These are phyloP conservation scores for Eimeria tenella DNA, from an alignment of 169 alveolate species.

Conservation along the genomic window DNA sequence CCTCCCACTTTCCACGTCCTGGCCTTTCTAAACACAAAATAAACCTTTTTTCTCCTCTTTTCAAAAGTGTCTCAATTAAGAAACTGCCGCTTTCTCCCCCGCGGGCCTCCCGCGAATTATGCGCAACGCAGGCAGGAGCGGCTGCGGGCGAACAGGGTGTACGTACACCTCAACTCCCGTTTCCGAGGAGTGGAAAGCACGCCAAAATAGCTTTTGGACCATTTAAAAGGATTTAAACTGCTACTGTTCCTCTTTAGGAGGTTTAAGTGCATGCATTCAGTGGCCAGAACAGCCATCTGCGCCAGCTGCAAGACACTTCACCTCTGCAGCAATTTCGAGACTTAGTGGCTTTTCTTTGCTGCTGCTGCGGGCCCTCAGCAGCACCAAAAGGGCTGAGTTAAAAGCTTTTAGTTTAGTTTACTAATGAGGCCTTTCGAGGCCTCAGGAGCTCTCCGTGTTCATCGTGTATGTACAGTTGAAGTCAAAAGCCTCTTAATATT, in stretches of 20 bases:
- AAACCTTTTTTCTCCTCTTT: slow-evolving; percentile 92
- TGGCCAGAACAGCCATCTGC: too few relatives aligned
- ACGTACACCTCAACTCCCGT: too few relatives aligned
- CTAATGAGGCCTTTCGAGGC: neutral
- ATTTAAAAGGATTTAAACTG: neutral
- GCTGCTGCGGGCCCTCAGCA: neutral
- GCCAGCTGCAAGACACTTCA: too few relatives aligned
- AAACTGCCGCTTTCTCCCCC: slow-evolving; percentile 93
- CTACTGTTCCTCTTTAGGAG: neutral
- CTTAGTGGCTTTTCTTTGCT: neutral
- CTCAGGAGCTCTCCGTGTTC: neutral
- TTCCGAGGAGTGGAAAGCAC: too few relatives aligned
- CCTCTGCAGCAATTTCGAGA: neutral
- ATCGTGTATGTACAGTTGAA: too few relatives aligned
- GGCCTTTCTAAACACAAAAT: slow-evolving; percentile 72
- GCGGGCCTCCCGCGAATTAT: slow-evolving; percentile 90
- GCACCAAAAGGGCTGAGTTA: neutral
- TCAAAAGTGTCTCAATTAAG: slow-evolving; percentile 92
- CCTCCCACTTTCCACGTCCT: neutral
- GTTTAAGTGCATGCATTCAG: neutral
- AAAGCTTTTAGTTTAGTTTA: neutral
- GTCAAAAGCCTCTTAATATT: too few relatives aligned
- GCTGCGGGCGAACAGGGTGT: too few relatives aligned
- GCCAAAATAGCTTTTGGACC: neutral
- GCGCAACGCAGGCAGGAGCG: too few relatives aligned